A percentile compares a stretch with the other conserved stretches of the same genome.
Evolutionary conservation across 306 rosid species (phyloP).

Genomic region (Pyrus pyrifolia): DNA sequence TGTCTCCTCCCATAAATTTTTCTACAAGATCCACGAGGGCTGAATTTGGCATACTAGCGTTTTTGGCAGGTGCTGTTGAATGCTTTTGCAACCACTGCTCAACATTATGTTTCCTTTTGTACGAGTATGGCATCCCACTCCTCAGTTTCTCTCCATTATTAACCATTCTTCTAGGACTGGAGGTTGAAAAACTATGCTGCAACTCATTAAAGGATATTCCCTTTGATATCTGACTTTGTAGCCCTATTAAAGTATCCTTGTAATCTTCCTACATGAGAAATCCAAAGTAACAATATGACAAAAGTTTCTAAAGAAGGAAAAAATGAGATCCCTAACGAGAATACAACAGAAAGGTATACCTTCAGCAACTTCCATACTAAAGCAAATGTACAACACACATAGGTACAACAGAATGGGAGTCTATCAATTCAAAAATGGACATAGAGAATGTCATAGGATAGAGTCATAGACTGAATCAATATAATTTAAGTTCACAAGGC

Average conservation of each 20-base stretch:
- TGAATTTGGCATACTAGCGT: constrained; percentile 1
- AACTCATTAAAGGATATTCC: constrained; percentile 22
- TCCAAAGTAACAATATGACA: neutral
- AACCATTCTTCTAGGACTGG: constrained; percentile 2
- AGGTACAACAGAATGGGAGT: neutral
- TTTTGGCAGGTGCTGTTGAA: constrained; percentile 9
- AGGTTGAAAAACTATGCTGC: constrained; percentile 9
- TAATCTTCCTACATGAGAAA: constrained; percentile 22
- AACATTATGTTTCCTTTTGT: constrained; percentile 20
- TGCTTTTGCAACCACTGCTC: constrained; percentile 32
- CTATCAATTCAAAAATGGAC: neutral
- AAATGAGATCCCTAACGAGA: neutral
- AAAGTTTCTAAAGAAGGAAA: neutral
- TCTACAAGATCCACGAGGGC: constrained; percentile 23
- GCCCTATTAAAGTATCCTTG: constrained; percentile 14
- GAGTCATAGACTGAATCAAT: neutral
- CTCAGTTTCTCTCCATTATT: constrained; percentile 12
- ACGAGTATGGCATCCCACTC: constrained; percentile 10
- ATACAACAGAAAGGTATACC: neutral
- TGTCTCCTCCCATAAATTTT: constrained; percentile 13
- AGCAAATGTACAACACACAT: neutral
- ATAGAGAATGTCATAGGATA: neutral
- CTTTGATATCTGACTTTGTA: constrained; percentile 16
- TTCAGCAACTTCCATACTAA: neutral
- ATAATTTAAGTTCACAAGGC: neutral